These are phyloP conservation scores for Tricholoma terreum DNA, from an alignment of 768 basidiomycete genomes.

Conservation along the genomic window DNA sequence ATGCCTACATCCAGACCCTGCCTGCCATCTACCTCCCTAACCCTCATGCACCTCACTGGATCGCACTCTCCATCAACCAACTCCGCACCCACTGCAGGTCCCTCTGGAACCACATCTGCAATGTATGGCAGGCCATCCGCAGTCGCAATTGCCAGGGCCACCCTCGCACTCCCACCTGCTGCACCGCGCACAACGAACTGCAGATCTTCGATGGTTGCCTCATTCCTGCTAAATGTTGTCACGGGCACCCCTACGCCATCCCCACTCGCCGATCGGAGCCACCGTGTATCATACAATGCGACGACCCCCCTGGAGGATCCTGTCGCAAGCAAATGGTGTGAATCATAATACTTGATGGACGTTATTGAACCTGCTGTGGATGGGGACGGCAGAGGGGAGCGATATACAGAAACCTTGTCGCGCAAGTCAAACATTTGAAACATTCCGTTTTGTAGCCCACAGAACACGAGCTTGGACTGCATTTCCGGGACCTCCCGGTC, in stretches of 20 bases:
- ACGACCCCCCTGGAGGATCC: conserved; percentile 57
- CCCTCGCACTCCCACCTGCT: conserved; percentile 15
- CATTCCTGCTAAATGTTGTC: conserved; percentile 42
- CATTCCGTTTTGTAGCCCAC: conserved; percentile 52
- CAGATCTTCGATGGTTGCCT: conserved; percentile 49
- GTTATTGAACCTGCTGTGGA: conserved; percentile 24
- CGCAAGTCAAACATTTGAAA: conserved; percentile 58
- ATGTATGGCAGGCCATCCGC: conserved; percentile 62
- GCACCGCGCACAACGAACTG: conserved; percentile 24
- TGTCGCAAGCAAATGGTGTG: conserved; percentile 48
- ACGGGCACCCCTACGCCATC: conserved; percentile 15
- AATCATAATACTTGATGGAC: conserved; percentile 43
- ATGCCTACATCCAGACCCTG: conserved; percentile 1
- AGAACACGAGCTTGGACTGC: conserved; percentile 45
- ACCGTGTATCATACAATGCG: conserved; percentile 50
- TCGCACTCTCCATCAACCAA: conserved; percentile 62
- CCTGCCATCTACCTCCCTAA: conserved; percentile 8
- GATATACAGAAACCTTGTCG: conserved; percentile 28
- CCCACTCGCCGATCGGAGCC: background rate
- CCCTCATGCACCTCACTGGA: conserved; percentile 44
- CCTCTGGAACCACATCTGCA: conserved; percentile 40
- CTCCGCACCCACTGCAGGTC: conserved; percentile 44
- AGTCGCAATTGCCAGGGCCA: conserved; percentile 47
- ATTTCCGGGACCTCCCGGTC: conserved; percentile 45
- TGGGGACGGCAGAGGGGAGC: conserved; percentile 20